phyloP scores from a whole-genome alignment of 257 asterid genomes.

The Solanum verrucosum region DNA sequence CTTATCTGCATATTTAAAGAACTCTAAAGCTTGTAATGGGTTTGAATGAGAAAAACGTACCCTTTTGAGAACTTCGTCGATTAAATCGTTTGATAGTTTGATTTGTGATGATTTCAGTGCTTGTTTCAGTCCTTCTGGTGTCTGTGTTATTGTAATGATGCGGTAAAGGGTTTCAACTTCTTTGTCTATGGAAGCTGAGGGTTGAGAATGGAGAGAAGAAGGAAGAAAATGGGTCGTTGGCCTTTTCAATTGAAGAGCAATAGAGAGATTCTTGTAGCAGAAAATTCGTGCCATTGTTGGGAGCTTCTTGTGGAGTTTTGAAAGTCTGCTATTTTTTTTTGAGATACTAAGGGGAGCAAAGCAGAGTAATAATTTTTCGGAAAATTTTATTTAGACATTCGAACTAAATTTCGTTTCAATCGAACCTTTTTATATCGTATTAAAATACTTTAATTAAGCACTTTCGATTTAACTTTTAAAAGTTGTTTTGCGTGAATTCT shows the following conservation, averaged over 20 bases:
- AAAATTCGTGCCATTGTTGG: neutral
- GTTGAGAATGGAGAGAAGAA: neutral
- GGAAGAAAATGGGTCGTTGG: neutral
- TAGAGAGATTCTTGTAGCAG: neutral
- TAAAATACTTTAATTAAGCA: neutral
- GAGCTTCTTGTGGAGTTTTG: neutral
- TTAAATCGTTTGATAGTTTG: slow-evolving; percentile 46
- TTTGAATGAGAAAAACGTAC: slow-evolving; percentile 80
- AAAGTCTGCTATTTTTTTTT: neutral
- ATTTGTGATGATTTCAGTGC: slow-evolving; percentile 46
- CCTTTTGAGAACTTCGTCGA: slow-evolving; percentile 67
- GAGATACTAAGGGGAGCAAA: neutral
- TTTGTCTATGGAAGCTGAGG: slow-evolving; percentile 14
- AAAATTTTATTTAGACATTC: neutral
- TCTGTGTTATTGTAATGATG: slow-evolving; percentile 39
- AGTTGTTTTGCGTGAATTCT: too few species aligned
- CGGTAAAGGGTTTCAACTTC: slow-evolving; percentile 42
- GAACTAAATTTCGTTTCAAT: too few species aligned
- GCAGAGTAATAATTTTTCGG: neutral
- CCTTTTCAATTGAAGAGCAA: neutral
- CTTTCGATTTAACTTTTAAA: too few species aligned
- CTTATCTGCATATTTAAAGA: slow-evolving; percentile 43
- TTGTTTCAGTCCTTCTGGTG: slow-evolving; percentile 40
- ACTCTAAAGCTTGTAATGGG: slow-evolving; percentile 60
- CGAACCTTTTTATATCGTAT: too few species aligned